Evolutionary conservation across 352 stramenopile genomes (phyloP).

Genomic region (Pythium aristosporum): DNA sequence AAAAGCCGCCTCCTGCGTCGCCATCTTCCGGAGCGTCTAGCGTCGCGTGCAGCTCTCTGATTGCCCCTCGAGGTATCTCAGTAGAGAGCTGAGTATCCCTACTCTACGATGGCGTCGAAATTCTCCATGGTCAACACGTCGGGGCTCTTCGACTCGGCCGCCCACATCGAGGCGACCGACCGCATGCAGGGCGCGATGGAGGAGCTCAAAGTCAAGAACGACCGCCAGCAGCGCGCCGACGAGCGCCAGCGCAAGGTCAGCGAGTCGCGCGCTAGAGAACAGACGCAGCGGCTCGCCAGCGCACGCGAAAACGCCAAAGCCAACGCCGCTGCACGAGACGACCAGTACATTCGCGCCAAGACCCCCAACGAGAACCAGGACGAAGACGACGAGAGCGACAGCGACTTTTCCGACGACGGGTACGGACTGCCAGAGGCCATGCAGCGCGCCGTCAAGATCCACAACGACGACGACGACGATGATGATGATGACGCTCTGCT

Average conservation of each 20-base stretch:
- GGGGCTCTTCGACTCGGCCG: conserved; percentile 65
- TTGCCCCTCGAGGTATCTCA: not conserved
- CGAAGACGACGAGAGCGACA: conserved; percentile 21
- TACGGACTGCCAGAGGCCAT: not conserved
- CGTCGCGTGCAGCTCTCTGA: not conserved
- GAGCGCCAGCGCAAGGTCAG: conserved; percentile 8
- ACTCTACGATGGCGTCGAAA: conserved; percentile 60
- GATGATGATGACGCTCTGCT: conserved; percentile 66
- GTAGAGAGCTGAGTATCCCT: not conserved
- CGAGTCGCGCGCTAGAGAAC: conserved; percentile 28
- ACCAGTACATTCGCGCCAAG: conserved; percentile 17
- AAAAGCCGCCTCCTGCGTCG: not conserved
- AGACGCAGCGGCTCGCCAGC: conserved; percentile 24
- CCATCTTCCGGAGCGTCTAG: not conserved
- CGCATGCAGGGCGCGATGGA: conserved; percentile 75
- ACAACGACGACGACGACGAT: conserved; percentile 29
- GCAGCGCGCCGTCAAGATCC: not conserved
- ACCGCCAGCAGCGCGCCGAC: conserved; percentile 33
- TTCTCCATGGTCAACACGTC: conserved; percentile 80
- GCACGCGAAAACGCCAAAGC: conserved; percentile 30
- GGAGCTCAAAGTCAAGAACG: conserved; percentile 65
- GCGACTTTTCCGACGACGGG: conserved; percentile 13
- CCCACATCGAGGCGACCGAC: conserved; percentile 68
- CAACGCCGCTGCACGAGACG: conserved; percentile 21
- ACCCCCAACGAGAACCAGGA: conserved; percentile 26